phyloP scores from a whole-genome alignment of 768 basidiomycete genomes.

The Lactarius tabidus region DNA sequence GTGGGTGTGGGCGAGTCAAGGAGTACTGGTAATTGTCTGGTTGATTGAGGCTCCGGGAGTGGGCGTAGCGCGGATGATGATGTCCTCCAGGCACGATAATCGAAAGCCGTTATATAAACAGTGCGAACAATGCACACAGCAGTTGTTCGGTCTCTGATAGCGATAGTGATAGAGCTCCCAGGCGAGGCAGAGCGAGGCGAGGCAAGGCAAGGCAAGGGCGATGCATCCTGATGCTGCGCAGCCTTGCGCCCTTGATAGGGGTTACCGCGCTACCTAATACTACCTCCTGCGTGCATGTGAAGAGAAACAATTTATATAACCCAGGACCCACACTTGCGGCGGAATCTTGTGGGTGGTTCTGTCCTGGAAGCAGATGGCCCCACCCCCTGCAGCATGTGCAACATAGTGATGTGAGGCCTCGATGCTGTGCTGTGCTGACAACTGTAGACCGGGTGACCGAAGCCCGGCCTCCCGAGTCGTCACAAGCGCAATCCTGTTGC shows the following conservation, averaged over 20 bases:
- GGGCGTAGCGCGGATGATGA: slow-evolving; percentile 17
- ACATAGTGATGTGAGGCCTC: neutral
- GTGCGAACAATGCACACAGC: slow-evolving; percentile 19
- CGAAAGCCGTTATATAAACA: slow-evolving; percentile 15
- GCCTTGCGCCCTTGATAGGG: slow-evolving; percentile 16
- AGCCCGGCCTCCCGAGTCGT: no score
- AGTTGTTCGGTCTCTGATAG: slow-evolving; percentile 9
- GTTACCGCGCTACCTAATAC: neutral
- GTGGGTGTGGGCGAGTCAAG: neutral
- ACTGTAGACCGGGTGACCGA: no score
- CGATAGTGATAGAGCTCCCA: slow-evolving; percentile 5
- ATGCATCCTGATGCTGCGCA: neutral
- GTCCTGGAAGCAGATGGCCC: neutral
- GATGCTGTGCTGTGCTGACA: neutral
- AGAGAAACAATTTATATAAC: neutral
- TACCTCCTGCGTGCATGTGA: neutral
- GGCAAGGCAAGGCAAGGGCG: slow-evolving; percentile 3
- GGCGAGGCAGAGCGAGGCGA: slow-evolving; percentile 2
- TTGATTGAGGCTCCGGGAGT: slow-evolving; percentile 10
- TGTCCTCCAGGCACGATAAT: slow-evolving; percentile 15
- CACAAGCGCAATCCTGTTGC: no score
- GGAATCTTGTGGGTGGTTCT: neutral
- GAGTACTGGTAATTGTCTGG: neutral
- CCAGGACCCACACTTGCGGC: neutral
- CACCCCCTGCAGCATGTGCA: neutral